Evolutionary conservation across 1,284 basidiomycete genomes (phyloP), one percentile per base, ranked within the genome.

Genomic region (Leucoagaricus sp.): DNA sequence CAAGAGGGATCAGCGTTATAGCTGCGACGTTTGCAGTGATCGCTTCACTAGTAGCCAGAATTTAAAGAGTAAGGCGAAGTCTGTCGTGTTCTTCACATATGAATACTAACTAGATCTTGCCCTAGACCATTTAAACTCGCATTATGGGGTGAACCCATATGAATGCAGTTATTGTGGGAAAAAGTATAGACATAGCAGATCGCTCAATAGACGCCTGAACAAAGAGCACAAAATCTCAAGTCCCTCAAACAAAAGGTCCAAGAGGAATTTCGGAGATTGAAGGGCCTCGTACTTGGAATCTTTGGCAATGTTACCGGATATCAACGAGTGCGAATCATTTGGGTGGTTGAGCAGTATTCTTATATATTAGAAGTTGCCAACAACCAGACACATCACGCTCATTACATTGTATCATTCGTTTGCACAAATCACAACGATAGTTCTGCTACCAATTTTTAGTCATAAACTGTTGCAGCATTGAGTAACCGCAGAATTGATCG

Each of bases 1-100:
- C 8, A 62, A 46, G n/a, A 50, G 45, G 17, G 58, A 55, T 19
- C 42, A 46, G 34, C 31, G 9, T 19, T 26, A 36, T 19, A 10
- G 9, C 13, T 57, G 55, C 19, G 26, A 50, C 15, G 19, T 45
- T 13, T 53, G 51, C 23, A 31, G 41, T 8, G 28, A 53, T 23
- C 10, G 29, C 8, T 45, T 53, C 13, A 53, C 51, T 1, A 45
- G 41, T 6, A 31, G 4, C 9, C 51, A 53, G 33, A 53, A 54
- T 40, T 29, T 54, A 15, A 47, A 29, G 13, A 54, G 53, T 54
- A 3, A 29, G 45, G 10, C 21, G 23, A n/a, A 28, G 13, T 46
- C 10, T 2, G 5, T 23, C 23, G n/a, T 28, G 4, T 25, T 10
- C 10, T 29, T 23, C 10, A 23, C 12, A 19, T 13, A 28, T 25